These are phyloP conservation scores for Lantana camara DNA, from an alignment of 257 asterid species.

Conservation along the genomic window DNA sequence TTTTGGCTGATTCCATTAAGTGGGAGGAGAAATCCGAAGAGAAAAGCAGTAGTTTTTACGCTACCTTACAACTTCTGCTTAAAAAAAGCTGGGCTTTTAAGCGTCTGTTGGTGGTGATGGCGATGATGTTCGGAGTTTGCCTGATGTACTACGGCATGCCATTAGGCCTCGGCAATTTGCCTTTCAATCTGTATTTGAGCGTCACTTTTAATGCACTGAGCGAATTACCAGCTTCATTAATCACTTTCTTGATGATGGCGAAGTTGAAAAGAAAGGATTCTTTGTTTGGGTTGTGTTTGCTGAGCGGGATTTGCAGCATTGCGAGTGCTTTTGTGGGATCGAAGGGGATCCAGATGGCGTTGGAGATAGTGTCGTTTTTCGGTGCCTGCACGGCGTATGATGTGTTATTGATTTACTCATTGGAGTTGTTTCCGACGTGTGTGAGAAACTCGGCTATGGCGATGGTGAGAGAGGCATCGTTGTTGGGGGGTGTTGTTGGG, in stretches of 20 bases:
- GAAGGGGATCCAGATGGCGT: slow-evolving; percentile 28
- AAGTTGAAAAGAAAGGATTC: slow-evolving; percentile 31
- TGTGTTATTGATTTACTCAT: slow-evolving; percentile 14
- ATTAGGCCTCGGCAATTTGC: slow-evolving; percentile 38
- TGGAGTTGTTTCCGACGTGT: slow-evolving; percentile 36
- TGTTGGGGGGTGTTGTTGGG: slow-evolving; percentile 29
- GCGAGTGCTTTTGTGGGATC: slow-evolving; percentile 14
- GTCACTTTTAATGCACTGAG: slow-evolving; percentile 31
- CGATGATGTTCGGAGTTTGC: slow-evolving; percentile 37
- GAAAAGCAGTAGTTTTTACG: not conserved
- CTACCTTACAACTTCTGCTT: not conserved
- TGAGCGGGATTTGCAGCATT: slow-evolving; percentile 34
- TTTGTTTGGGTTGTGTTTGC: slow-evolving; percentile 19
- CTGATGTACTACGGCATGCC: slow-evolving; percentile 42
- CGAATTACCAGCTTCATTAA: slow-evolving; percentile 29
- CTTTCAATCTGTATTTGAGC: slow-evolving; percentile 36
- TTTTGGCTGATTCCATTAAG: not conserved
- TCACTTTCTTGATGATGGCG: slow-evolving; percentile 22
- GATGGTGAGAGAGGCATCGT: slow-evolving; percentile 25
- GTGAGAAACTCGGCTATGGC: slow-evolving; percentile 35
- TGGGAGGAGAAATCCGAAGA: not conserved
- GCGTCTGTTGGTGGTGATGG: slow-evolving; percentile 1
- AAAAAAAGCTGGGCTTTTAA: not conserved
- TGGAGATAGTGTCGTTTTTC: slow-evolving; percentile 21
- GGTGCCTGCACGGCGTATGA: slow-evolving; percentile 2